A percentile compares a stretch with the other conserved stretches of the same genome.
These are phyloP conservation scores for Trichoderma cornu-damae DNA, from an alignment of 2,329 filamentous ascomycete species.

Conservation along the genomic window DNA sequence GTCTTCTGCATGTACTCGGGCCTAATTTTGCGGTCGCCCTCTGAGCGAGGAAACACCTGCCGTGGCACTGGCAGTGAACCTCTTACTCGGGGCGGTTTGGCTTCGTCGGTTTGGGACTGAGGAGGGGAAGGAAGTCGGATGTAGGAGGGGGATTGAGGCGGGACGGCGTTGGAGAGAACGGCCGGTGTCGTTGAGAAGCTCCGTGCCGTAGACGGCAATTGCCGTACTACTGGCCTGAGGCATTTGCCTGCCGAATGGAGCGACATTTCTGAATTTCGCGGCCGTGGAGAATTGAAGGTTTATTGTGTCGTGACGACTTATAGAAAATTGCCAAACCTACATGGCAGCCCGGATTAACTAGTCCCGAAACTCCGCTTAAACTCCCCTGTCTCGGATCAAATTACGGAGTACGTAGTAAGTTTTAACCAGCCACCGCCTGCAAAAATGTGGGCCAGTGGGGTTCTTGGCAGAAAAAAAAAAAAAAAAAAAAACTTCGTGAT, in stretches of 20 bases:
- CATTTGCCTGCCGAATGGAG: slow-evolving; percentile 24
- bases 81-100: slow-evolving; percentile 50
- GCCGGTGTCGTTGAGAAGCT: slow-evolving; percentile 34
- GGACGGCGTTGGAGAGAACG: slow-evolving; percentile 52
- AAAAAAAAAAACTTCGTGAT: slow-evolving; percentile 21
- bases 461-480: slow-evolving; percentile 15
- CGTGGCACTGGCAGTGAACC: slow-evolving; percentile 81
- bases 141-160: slow-evolving; percentile 82
- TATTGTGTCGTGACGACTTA: slow-evolving; percentile 12
- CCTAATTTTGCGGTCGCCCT: slow-evolving; percentile 56
- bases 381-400: slow-evolving; percentile 4
- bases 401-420: no score
- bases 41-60: slow-evolving; percentile 62
- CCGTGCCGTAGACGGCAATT: slow-evolving; percentile 27
- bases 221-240: slow-evolving; percentile 27
- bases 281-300: not conserved
- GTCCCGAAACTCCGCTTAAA: not conserved
- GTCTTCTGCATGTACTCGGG: slow-evolving; percentile 56
- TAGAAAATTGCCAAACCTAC: slow-evolving; percentile 18
- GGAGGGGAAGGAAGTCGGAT: slow-evolving; percentile 73
- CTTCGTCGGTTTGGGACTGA: slow-evolving; percentile 68
- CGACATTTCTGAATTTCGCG: slow-evolving; percentile 27
- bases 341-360: slow-evolving; percentile 14
- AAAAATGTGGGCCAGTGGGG: slow-evolving; percentile 20
- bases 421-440: slow-evolving; percentile 16